Conservation (phyloP, 116 monocot species). For the Trichopus zeylanicus region DNA sequence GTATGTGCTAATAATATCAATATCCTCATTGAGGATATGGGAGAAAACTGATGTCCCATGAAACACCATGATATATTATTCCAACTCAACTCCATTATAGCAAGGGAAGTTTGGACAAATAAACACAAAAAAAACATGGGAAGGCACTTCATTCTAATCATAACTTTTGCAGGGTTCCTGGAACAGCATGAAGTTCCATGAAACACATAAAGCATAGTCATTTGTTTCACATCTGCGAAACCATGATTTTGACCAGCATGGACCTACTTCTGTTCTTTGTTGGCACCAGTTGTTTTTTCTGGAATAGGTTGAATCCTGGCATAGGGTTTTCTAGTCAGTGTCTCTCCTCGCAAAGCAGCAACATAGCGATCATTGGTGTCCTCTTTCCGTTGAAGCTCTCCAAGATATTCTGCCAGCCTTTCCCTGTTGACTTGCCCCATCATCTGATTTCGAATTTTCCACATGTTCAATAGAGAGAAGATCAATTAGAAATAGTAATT, state of each 20-base stretch:
- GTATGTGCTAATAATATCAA: no score
- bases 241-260: background rate
- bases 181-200: no score
- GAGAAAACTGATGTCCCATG: no score
- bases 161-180: no score
- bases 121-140: no score
- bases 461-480: background rate
- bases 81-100: no score
- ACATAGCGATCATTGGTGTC: conserved; percentile 90
- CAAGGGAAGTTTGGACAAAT: no score
- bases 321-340: conserved; percentile 84
- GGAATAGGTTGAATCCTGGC: conserved; percentile 73
- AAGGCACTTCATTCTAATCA: no score
- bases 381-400: conserved; percentile 88
- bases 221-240: background rate
- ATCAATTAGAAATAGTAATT: background rate
- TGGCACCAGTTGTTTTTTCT: conserved; percentile 7
- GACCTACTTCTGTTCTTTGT: conserved; percentile 1
- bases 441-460: conserved; percentile 48
- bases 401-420: conserved; percentile 82
- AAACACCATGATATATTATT: no score
- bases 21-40: no score
- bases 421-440: conserved; percentile 93
- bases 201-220: no score
- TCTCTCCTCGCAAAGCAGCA: conserved; percentile 82